Evolutionary conservation across 129 eudicot species (phyloP), one percentile per base, ranked within the genome.

Genomic region (Helianthus tuberosus): DNA sequence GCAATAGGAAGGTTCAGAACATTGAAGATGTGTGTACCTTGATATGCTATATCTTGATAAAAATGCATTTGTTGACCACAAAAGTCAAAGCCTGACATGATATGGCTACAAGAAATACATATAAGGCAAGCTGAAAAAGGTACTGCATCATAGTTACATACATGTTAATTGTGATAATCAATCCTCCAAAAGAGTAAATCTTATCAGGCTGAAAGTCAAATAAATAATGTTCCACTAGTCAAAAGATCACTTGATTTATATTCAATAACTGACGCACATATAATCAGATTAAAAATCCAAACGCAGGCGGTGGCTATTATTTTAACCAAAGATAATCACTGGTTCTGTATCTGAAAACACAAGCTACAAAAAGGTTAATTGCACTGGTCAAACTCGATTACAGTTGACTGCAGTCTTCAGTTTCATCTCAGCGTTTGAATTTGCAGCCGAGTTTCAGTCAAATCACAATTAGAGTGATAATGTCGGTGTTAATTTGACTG

Each of bases 341-440:
- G 77, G 51, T 79, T 72, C 51, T 64, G 82, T 44, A 79, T 72
- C 78, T 64, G 66, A 64, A 41, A 64, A 78, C 52, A 52, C 46
- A 79, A 62, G 51, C 35, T 62, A 29, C 62, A 48, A 36, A 53
- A 32, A 62, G 66, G 39, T 38, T 52, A 36, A 51, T 35, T n/a
- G 15, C 11, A 35, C 25, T 52, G 71, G 39, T 68, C 43, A 41
- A 71, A 71, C 54, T 55, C 59, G 38, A 41, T 8, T 41, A 39
- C 41, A 5, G 41, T 20, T 43, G 66, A 71, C 52, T 41, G 44
- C 66, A 8, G n/a, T 29, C 39, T 59, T 71, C 20, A 25, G 13
- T 41, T 44, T 14, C 23, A 44, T 20, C 52, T 53, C 23, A n/a
- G 23, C 13, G 12, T 14, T 38, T n/a, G 48, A 38, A 39, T 38